Base-by-base conservation (phyloP, 495 filamentous ascomycete genomes). In the Lineolata rhizophorae region DNA sequence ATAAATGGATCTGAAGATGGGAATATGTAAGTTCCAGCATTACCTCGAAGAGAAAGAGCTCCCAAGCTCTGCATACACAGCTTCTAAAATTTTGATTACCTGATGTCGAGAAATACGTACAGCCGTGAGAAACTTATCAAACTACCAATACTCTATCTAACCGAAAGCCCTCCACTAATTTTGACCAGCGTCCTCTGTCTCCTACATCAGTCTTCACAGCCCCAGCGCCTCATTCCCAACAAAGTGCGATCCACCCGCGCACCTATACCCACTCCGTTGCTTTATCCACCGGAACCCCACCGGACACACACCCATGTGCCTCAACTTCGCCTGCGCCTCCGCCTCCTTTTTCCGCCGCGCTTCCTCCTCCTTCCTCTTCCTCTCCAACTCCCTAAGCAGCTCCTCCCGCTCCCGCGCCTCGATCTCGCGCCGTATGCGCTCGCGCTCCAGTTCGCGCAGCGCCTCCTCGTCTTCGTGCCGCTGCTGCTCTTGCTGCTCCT, bases 231-330 rank as follows among this genome's bases (percentile, higher is more conserved):
- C 29, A 39, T 57, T 47, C 29, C 48, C 57, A 39, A 62, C 44
- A 38, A 64, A 50, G 39, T 61, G 48, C 29, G 52, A 56, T 40
- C 48, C 61, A 44, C 55, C 64, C 48, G 62, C 64, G 66, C 47
- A 70, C 47, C 59, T 51, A 44, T 60, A 47, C 12, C 48, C 52
- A 18, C 27, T 20, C 13, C 9, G n/a, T 33, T 55, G 47, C 38
- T 47, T 53, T 29, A 52, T 47, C 53, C 53, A 56, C 28, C 32
- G 19, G 30, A 18, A 56, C 11, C 51, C 53, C 36, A 29, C 30
- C 18, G 34, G 34, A 42, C 53, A 56, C 18, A 38, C 20, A 13
- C 49, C 53, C 47, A 56, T 40, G 16, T 32, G 13, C 35, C 33
- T 41, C 35, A 56, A 36, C 35, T 51, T 51, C 31, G 38, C 20